A percentile compares a stretch with the other conserved stretches of the same genome.
Evolutionary conservation across 2,329 filamentous ascomycete species (phyloP).

Genomic region (Rugonectria rugulosa): DNA sequence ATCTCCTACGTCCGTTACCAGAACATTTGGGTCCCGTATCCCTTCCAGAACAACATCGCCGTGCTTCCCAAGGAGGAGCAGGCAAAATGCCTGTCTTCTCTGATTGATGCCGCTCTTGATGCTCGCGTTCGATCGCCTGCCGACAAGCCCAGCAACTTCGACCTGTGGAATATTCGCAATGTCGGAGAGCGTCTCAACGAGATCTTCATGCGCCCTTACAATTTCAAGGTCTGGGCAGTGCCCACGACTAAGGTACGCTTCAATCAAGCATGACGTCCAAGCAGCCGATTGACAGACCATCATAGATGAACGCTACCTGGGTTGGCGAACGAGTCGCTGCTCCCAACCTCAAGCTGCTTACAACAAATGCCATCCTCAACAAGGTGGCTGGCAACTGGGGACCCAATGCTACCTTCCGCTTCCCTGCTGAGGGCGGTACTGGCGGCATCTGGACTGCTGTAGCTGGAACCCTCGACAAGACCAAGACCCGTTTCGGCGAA

Average conservation of each 20-base stretch:
- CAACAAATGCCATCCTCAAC: conserved; percentile 92
- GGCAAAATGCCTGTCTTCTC: conserved; percentile 89
- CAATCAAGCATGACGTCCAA: neutral
- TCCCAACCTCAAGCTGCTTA: conserved; percentile 92
- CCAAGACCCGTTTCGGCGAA: conserved; percentile 90
- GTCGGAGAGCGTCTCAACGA: conserved; percentile 89
- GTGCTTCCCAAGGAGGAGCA: conserved; percentile 98
- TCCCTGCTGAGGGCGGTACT: conserved; percentile 93
- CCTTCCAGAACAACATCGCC: conserved; percentile 99
- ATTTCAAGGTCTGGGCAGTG: conserved; percentile 99
- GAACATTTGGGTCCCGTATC: conserved; percentile 95
- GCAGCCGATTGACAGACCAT: conserved; percentile 19
- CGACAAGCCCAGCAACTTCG: conserved; percentile 95
- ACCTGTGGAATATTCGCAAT: conserved; percentile 97
- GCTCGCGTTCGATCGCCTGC: conserved; percentile 83
- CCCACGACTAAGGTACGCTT: conserved; percentile 86
- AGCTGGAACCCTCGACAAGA: conserved; percentile 88
- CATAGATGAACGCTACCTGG: conserved; percentile 99
- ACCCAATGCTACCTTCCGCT: conserved; percentile 97
- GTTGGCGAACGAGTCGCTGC: conserved; percentile 98
- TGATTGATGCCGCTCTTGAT: conserved; percentile 94
- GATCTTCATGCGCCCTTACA: conserved; percentile 99
- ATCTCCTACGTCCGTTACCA: conserved; percentile 99
- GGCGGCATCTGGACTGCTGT: conserved; percentile 99
- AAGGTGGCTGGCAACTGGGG: conserved; percentile 98